These are phyloP conservation scores for Solanum bulbocastanum DNA, from an alignment of 257 asterid species.

Conservation along the genomic window DNA sequence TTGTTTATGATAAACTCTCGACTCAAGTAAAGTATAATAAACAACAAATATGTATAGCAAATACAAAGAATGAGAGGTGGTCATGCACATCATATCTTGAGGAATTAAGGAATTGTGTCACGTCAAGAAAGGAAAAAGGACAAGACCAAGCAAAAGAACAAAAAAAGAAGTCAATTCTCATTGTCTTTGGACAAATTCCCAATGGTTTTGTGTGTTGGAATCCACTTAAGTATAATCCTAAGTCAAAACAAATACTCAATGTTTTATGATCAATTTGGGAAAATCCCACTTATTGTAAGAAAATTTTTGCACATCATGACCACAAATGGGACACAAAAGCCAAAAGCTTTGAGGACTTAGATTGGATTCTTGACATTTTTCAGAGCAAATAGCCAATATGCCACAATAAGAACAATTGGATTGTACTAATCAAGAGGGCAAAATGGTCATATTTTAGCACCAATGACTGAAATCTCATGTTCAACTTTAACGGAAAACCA, in stretches of 20 bases:
- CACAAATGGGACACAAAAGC: background rate
- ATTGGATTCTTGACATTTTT: background rate
- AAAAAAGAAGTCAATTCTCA: background rate
- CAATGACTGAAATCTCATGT: background rate
- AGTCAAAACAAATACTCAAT: background rate
- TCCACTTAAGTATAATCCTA: background rate
- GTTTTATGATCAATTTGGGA: background rate
- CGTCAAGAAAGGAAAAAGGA: background rate
- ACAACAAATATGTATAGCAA: background rate
- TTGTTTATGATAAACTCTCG: accelerated
- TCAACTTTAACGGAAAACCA: background rate
- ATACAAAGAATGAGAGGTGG: background rate
- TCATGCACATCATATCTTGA: background rate
- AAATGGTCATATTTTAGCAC: background rate
- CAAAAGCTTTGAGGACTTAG: background rate
- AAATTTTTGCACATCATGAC: background rate
- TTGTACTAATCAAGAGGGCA: background rate
- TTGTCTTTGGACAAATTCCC: background rate
- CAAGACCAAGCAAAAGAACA: background rate
- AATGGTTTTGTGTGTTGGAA: background rate
- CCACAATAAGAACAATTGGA: background rate
- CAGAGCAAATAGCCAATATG: background rate
- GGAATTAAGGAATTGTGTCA: background rate
- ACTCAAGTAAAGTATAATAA: background rate
- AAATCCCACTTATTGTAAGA: background rate